Evolutionary conservation across 176 grass and related monocot species (phyloP).

Genomic region (Avena eriantha): DNA sequence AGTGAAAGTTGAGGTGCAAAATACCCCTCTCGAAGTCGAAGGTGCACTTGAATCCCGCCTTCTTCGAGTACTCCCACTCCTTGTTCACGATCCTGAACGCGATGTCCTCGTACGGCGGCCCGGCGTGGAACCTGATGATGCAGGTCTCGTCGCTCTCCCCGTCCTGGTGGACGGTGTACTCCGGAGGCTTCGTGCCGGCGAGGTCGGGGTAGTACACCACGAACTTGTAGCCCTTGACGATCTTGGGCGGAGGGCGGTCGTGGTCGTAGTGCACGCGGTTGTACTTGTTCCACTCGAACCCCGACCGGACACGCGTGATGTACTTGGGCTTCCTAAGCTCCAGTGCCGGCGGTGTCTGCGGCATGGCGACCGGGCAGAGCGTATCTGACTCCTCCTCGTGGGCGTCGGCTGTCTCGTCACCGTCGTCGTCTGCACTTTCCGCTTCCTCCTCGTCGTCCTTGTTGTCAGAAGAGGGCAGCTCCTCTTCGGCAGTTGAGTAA

Average conservation of each 20-base stretch:
- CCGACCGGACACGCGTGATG: slow-evolving; percentile 38
- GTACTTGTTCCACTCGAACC: slow-evolving; percentile 61
- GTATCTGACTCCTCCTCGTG: slow-evolving; percentile 31
- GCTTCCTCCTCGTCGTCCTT: not conserved
- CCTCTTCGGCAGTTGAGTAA: slow-evolving; percentile 7
- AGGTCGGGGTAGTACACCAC: slow-evolving; percentile 50
- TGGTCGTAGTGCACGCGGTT: slow-evolving; percentile 48
- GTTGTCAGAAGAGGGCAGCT: not conserved
- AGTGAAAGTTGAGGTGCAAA: slow-evolving; percentile 47
- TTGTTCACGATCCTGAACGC: slow-evolving; percentile 54
- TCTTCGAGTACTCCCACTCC: slow-evolving; percentile 50
- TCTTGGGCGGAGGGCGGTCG: slow-evolving; percentile 46
- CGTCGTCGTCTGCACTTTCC: not conserved
- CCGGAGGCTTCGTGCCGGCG: not conserved
- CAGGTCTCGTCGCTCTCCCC: slow-evolving; percentile 37
- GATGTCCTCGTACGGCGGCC: slow-evolving; percentile 50
- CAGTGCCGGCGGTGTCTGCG: not conserved
- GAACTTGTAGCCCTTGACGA: slow-evolving; percentile 51
- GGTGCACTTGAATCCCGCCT: slow-evolving; percentile 50
- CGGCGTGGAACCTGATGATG: slow-evolving; percentile 48
- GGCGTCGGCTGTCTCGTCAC: not conserved
- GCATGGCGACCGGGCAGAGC: not conserved
- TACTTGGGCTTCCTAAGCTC: slow-evolving; percentile 47
- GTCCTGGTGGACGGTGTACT: slow-evolving; percentile 49
- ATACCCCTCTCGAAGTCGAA: slow-evolving; percentile 40